Base-by-base conservation (phyloP, 345 rosid genomes). In the Brassica rapa region DNA sequence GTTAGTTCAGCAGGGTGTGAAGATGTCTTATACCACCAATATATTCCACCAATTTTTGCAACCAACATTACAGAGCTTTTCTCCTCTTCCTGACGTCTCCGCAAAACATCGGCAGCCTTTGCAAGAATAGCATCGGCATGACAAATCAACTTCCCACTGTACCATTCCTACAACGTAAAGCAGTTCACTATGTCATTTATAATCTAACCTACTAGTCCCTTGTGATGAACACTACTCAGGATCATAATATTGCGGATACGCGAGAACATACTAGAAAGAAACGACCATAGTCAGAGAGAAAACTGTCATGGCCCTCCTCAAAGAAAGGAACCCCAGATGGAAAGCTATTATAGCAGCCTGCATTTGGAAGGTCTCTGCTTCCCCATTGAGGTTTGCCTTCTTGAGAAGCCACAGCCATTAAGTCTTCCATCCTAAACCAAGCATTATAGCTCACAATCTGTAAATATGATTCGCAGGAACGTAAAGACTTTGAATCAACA, bases 51-150 rank as follows among this genome's bases (percentile, higher is more conserved):
- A 74, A 88, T 86, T 84, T 84, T 85, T 33, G 89, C 92, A 73
- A 85, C 92, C 77, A 88, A 67, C 75, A 83, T 66, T 57, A 87
- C 87, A 68, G 86, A 70, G 39, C 61, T 78, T 78, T 81, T 84
- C 68, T 83, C 77, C 53, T 78, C 83, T 80, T 84, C 83, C 79
- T 86, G 85, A 65, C 72, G 84, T 72, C 85, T 84, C 71, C 85
- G 77, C 73, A 88, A 77, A 69, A 80, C 79, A 75, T 80, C 76
- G 35, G 90, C 83, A 76, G 88, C 92, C 87, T 82, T 86, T 71
- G 87, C 88, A 71, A 88, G 86, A 73, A 88, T 80, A 72, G 86
- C 89, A 86, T 88, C 92, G 51, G 88, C 92, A 85, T 88, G 92
- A 82, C 85, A 83, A 78, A 88, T 86, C 77, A 88, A 85, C 87